Evolutionary conservation across 2,329 filamentous ascomycete genomes (phyloP), one percentile per base, ranked within the genome.

Genomic region (Leptographium procerum): DNA sequence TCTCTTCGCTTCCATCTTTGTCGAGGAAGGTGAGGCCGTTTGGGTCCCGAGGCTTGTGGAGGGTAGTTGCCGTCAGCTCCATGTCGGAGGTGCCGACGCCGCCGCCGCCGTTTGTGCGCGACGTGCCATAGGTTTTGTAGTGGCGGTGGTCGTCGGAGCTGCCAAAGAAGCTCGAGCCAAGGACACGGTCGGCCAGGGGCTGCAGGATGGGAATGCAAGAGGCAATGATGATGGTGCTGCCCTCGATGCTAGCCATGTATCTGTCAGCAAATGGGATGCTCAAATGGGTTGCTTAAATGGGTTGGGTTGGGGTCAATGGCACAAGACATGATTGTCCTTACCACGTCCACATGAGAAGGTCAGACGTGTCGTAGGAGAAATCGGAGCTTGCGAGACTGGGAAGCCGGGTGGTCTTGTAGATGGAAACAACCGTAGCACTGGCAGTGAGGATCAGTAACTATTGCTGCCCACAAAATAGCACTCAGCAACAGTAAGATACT

Each of bases 291-390:
- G 33, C 16, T n/a, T 33, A 8, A 40, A 24, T 33, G n/a, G 28
- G 33, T 47, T 47, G 33, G 33, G 33, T 34, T 34, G 33, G 33
- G 33, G 33, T 34, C 13, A 34, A 34, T 34, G 13, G 13, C 33
- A 7, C 13, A 34, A 40, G 36, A 40, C 36, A 19, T 40, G 14
- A 34, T n/a, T 40, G 11, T 3, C 8, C 36, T 19, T 40, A 40
- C 36, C 36, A 40, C 36, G 47, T 50, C 47, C 47, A 50, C 47
- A 76, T 70, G 1, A 75, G 67, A 5, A 76, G 65, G 19, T 75
- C 72, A 0, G 69, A 69, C 4, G 72, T 75, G 22, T 69, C 68
- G 53, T 67, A 70, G 13, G 66, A 64, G 47, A 68, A 67, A 60
- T 70, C 68, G 26, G 61, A 34, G 33, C 64, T 66, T 47, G 63